Conservation (phyloP, 768 basidiomycete species). For the Mrakia frigida region DNA sequence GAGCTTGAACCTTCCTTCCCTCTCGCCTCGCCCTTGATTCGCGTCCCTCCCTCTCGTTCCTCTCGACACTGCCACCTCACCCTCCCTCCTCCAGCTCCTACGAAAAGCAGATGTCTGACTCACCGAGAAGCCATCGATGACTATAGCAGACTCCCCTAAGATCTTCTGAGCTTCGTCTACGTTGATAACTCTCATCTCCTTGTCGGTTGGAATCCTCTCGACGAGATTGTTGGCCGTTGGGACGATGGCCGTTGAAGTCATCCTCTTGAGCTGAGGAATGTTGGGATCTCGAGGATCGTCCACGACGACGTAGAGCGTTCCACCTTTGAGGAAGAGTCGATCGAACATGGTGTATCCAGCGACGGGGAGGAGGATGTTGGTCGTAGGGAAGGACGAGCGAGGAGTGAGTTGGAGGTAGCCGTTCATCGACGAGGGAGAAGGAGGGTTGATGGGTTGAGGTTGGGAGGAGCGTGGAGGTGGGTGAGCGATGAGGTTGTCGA, state of each 20-base stretch:
- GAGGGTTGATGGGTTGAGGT: not conserved
- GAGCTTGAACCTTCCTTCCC: constrained; percentile 3
- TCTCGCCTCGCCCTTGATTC: not conserved
- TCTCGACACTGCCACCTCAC: too few relatives aligned
- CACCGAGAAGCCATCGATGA: not conserved
- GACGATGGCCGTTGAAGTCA: not conserved
- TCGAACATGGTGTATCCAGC: not conserved
- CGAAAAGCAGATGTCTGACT: not conserved
- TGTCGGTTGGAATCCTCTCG: not conserved
- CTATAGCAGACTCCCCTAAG: not conserved
- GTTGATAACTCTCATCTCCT: not conserved
- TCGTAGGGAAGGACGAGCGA: not conserved
- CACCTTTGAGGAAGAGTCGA: not conserved
- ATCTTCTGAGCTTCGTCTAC: not conserved
- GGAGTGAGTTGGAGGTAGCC: not conserved
- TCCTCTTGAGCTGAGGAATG: not conserved
- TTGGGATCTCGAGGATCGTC: not conserved
- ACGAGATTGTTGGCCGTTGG: not conserved
- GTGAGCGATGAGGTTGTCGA: not conserved
- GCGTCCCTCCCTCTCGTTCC: too few relatives aligned
- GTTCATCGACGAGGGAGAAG: not conserved
- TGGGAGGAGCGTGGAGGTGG: not conserved
- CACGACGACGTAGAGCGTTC: not conserved
- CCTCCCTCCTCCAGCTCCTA: not conserved
- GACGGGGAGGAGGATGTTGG: not conserved